Conservation (phyloP, 176 grass and related monocot genomes). For the Eleusine indica region DNA sequence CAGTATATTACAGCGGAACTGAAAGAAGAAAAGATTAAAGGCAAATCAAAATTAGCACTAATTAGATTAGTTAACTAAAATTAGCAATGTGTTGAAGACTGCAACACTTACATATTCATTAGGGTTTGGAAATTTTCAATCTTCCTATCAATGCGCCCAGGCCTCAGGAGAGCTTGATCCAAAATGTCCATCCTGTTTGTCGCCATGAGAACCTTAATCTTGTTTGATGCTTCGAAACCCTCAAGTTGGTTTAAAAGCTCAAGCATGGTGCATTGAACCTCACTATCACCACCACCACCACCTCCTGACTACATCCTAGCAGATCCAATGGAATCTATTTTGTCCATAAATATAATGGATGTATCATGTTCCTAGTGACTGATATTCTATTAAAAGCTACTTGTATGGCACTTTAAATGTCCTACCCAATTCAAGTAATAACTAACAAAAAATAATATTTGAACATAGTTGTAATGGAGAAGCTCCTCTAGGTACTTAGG, state of each 20-base stretch:
- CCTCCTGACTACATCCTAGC: slow-evolving; percentile 80
- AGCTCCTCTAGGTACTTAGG: no score
- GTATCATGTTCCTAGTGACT: no score
- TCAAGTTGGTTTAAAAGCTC: slow-evolving; percentile 99
- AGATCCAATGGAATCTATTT: slow-evolving; percentile 95
- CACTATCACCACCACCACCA: slow-evolving; percentile 79
- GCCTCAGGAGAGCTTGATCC: slow-evolving; percentile 36
- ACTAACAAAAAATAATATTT: no score
- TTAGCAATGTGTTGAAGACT: background rate
- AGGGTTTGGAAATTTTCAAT: slow-evolving; percentile 81
- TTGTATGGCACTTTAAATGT: no score
- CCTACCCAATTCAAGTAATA: no score
- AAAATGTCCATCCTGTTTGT: slow-evolving; percentile 82
- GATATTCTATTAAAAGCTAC: no score
- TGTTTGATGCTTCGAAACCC: slow-evolving; percentile 98
- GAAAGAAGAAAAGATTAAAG: no score
- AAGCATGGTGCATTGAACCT: slow-evolving; percentile 98
- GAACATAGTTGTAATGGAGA: no score
- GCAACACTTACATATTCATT: slow-evolving; percentile 60
- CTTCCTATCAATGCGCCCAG: slow-evolving; percentile 80
- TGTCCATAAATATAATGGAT: slow-evolving; percentile 79
- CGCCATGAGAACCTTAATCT: slow-evolving; percentile 90
- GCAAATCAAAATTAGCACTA: no score
- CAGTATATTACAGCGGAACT: no score
- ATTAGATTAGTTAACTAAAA: slow-evolving; percentile 12